Conservation (phyloP, 2,329 filamentous ascomycete genomes). For the Dactylellina sp. region DNA sequence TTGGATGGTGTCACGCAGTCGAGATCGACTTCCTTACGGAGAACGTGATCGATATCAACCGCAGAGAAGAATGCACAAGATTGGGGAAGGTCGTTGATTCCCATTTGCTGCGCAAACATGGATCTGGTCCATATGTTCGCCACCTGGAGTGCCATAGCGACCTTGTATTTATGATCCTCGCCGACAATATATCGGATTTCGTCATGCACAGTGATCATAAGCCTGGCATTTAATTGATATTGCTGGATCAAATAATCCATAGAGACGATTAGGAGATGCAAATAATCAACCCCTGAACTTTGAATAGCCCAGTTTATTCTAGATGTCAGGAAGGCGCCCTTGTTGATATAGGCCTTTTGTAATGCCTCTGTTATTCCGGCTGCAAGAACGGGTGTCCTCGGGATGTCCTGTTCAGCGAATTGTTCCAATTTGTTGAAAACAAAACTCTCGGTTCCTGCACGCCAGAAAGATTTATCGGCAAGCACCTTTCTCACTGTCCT, state of each 20-base stretch:
- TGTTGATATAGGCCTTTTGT: constrained; percentile 86
- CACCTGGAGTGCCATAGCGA: constrained; percentile 91
- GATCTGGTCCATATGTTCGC: constrained; percentile 96
- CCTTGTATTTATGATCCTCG: constrained; percentile 84
- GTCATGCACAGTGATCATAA: constrained; percentile 95
- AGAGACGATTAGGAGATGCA: constrained; percentile 88
- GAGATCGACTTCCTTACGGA: constrained; percentile 99
- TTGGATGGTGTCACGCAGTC: constrained; percentile 94
- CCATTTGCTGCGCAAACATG: constrained; percentile 97
- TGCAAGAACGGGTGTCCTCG: constrained; percentile 89
- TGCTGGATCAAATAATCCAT: constrained; percentile 94
- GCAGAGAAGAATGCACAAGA: constrained; percentile 95
- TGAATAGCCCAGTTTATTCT: constrained; percentile 99
- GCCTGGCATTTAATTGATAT: constrained; percentile 84
- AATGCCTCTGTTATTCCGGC: constrained; percentile 96
- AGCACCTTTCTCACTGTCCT: constrained; percentile 74
- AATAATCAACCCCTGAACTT: constrained; percentile 94
- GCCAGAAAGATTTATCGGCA: constrained; percentile 83
- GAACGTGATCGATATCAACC: constrained; percentile 91
- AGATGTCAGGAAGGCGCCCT: constrained; percentile 91
- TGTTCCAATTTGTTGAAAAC: constrained; percentile 99
- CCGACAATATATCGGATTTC: constrained; percentile 95
- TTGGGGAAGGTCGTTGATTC: constrained; percentile 93
- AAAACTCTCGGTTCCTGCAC: constrained; percentile 94
- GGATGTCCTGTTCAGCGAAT: constrained; percentile 92